Evolutionary conservation across 2,329 filamentous ascomycete species (phyloP), one percentile per base, ranked within the genome.

Genomic region (Lachnellula occidentalis): DNA sequence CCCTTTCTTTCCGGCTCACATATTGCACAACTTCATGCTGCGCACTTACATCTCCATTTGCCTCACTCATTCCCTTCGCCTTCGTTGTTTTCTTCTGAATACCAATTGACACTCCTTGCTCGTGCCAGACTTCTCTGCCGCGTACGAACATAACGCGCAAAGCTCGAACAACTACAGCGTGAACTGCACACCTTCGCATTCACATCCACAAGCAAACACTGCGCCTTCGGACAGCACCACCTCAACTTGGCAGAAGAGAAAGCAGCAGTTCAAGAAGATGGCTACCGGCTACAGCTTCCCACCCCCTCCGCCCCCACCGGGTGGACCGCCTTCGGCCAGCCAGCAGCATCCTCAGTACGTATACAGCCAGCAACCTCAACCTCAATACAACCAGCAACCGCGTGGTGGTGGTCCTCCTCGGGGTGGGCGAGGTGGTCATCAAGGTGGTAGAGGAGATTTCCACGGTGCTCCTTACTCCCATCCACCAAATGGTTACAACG

Each of bases 201-300:
- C 37, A 42, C 52, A 46, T 37, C 5, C 34, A n/a, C 9, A 34
- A 11, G 39, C 21, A 7, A 49, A 42, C 9, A 36, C 50, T 27
- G 31, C 41, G 15, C 42, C 39, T 31, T 22, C 22, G 36, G 50
- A 36, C 15, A 12, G 37, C 34, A 41, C 41, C 39, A 19, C 39
- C 11, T 1, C n/a, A n/a, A 8, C 4, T 4, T n/a, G 34, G 39
- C 3, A 45, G 24, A 43, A 11, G 9, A 34, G 9, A 27, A n/a
- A 19, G 4, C n/a, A 37, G 22, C 42, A 45, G 46, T 50, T n/a
- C 37, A 22, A 50, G 19, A 54, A 55, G 24, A 68, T 66, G 64
- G 64, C 67, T 54, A 63, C 62, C 39, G 46, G 62, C 50, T 70
- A 70, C 62, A 67, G 61, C 54, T 70, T 67, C 37, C 66, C 67